Conservation (phyloP, 345 rosid genomes). For the Populus deltoides region DNA sequence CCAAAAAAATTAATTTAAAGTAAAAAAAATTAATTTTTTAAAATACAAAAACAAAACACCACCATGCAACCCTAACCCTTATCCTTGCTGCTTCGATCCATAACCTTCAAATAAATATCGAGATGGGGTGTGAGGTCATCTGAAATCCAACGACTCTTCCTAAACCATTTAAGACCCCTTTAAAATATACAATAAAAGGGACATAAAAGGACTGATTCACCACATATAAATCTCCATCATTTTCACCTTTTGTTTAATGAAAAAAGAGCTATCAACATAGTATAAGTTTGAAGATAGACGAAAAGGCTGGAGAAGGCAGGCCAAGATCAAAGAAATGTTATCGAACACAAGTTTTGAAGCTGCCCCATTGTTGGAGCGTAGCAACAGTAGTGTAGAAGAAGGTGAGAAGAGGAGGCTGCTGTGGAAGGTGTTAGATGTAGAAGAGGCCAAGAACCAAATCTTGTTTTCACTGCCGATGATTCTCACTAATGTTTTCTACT, state of each 20-base stretch:
- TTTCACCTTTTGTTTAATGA: not conserved
- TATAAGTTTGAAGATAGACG: not conserved
- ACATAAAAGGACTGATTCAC: no score
- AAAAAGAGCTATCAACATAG: not conserved
- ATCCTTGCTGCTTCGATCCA: no score
- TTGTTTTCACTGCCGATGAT: conserved; percentile 66
- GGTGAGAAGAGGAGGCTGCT: conserved; percentile 4
- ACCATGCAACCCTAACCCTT: no score
- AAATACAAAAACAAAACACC: no score
- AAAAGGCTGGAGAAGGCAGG: not conserved
- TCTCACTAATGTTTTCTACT: conserved; percentile 52
- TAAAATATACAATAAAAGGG: no score
- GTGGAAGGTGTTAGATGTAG: conserved; percentile 41
- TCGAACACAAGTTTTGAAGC: not conserved
- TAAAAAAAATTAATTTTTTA: no score
- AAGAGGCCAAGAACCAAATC: conserved; percentile 59
- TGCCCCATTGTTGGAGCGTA: not conserved
- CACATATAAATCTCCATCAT: no score
- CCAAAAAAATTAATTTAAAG: no score
- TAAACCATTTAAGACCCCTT: no score
- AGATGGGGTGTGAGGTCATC: no score
- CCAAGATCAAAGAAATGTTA: not conserved
- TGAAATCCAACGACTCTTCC: no score
- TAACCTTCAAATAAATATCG: no score
- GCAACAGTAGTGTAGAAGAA: conserved; percentile 2